A percentile compares a stretch with the other conserved stretches of the same genome.
These are phyloP conservation scores for California macrophylla DNA, from an alignment of 441 rosid genomes.

Conservation along the genomic window DNA sequence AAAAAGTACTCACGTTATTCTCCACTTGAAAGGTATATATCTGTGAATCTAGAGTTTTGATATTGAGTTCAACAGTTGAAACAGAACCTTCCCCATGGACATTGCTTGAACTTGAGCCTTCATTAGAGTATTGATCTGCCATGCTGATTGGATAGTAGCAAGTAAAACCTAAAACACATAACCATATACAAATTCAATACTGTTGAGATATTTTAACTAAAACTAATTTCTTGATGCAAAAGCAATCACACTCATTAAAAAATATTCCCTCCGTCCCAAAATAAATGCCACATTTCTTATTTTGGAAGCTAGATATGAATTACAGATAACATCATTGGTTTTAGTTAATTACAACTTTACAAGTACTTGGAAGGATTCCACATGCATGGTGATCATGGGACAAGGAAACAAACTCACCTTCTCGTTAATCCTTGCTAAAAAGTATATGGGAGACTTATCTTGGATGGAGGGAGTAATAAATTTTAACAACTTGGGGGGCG, in stretches of 20 bases:
- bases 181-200: not conserved
- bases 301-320: too few species aligned
- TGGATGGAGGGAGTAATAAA: not conserved
- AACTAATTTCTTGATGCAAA: not conserved
- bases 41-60: conserved; percentile 82
- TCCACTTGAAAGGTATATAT: conserved; percentile 52
- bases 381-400: too few species aligned
- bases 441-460: too few species aligned
- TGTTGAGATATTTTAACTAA: not conserved
- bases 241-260: not conserved
- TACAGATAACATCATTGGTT: too few species aligned
- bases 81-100: conserved; percentile 41
- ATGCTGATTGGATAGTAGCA: conserved; percentile 29
- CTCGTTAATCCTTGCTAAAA: too few species aligned
- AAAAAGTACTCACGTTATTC: conserved; percentile 50
- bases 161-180: conserved; percentile 3
- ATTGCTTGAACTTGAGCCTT: conserved; percentile 45
- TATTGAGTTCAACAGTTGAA: conserved; percentile 53
- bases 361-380: too few species aligned
- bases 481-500: not conserved
- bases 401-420: too few species aligned
- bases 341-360: too few species aligned
- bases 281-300: too few species aligned
- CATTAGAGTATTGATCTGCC: conserved; percentile 50
- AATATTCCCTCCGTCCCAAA: not conserved